phyloP scores from a whole-genome alignment of 2,329 filamentous ascomycete species.

The Neoarthrinium moseri region DNA sequence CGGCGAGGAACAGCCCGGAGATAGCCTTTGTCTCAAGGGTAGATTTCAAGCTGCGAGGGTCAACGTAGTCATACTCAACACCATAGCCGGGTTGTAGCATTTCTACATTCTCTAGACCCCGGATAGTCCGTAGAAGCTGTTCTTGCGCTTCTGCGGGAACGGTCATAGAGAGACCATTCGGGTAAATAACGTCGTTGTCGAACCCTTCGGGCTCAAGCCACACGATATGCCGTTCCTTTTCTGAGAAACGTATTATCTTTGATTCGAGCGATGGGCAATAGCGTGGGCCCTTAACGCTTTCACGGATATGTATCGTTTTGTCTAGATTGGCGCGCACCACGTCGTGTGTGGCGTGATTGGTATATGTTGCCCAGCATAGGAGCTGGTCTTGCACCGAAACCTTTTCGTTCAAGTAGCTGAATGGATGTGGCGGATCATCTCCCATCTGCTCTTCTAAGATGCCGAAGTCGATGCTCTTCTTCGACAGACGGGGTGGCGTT shows the following conservation, averaged over 20 bases:
- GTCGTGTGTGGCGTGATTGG: conserved; percentile 78
- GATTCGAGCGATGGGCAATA: conserved; percentile 96
- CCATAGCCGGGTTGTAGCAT: conserved; percentile 97
- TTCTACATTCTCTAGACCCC: conserved; percentile 80
- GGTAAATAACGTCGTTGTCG: conserved; percentile 85
- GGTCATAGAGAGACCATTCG: conserved; percentile 97
- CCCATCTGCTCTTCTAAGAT: conserved; percentile 72
- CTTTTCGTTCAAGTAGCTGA: conserved; percentile 81
- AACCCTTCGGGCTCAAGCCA: conserved; percentile 98
- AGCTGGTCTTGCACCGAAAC: conserved; percentile 82
- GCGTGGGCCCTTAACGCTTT: conserved; percentile 88
- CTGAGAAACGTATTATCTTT: conserved; percentile 83
- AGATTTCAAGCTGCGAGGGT: conserved; percentile 82
- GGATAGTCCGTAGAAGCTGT: conserved; percentile 79
- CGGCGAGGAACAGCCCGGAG: conserved; percentile 82
- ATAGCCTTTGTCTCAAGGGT: conserved; percentile 95
- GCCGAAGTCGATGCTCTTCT: conserved; percentile 76
- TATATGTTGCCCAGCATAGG: conserved; percentile 83
- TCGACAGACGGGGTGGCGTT: conserved; percentile 84
- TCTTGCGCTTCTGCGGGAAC: conserved; percentile 86
- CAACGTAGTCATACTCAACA: conserved; percentile 98
- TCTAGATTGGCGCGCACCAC: conserved; percentile 88
- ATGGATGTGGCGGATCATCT: conserved; percentile 83
- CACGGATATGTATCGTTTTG: conserved; percentile 93
- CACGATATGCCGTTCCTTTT: conserved; percentile 81